Evolutionary conservation across 176 grass and related monocot species (phyloP), one percentile per base, ranked within the genome.

Genomic region (Avena atlantica): DNA sequence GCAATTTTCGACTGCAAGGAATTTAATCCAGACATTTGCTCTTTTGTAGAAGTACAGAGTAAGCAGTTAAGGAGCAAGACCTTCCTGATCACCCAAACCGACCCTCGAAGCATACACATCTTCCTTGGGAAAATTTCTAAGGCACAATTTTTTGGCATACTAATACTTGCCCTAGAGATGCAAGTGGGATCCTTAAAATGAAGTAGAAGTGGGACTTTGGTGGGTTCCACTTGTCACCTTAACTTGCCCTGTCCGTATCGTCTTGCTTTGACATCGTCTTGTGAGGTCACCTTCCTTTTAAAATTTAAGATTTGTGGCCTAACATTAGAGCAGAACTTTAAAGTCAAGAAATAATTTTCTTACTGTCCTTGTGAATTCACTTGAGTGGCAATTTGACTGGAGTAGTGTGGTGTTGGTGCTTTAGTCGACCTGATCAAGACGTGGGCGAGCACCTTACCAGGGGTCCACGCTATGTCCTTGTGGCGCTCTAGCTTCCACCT

Each of bases 41-140:
- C 49, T 52, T 55, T 76, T 76, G 74, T 24, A 76, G 73, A 51
- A 53, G 47, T 76, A 53, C 73, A 76, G 73, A 14, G 48, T 9
- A 76, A 76, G 23, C 73, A 53, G 14, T 19, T 76, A 44, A 76
- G 3, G 24, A 76, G 73, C 14, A 53, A 76, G 13, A 75, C 47
- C 21, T 51, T 75, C 12, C 48, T 51, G 23, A 52, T 27, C 21
- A 9, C 23, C 1, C 6, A 0, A 25, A 50, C 71, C 71, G 51
- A 53, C 73, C 15, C 23, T 2, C 1, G 23, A 75, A 75, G 48
- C 48, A 76, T 31, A 27, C 13, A 27, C 16, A 74, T 74, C 23
- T 76, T 10, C 40, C 1, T 8, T 55, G 9, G 6, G 31, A 34
- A n/a, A 74, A 64, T 5, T 44, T 44, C 0, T 1, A 21, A 2